Evolutionary conservation across 176 grass and related monocot genomes (phyloP).

Genomic region (Tillandsia leiboldiana): DNA sequence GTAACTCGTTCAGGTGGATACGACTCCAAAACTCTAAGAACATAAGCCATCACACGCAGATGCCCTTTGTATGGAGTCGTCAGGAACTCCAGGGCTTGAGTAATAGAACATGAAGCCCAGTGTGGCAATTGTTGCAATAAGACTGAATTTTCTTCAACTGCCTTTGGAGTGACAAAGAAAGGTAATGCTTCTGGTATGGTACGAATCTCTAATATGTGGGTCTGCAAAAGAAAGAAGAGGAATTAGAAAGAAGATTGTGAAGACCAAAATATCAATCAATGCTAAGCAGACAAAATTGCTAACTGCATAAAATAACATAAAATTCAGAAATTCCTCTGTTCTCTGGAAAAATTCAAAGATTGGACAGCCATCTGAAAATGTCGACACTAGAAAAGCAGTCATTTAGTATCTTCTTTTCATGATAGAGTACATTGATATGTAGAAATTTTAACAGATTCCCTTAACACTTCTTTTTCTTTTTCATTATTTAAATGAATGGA

Average conservation of each 20-base stretch:
- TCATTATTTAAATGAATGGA: too few relatives aligned
- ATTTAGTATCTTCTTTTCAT: too few relatives aligned
- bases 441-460: too few relatives aligned
- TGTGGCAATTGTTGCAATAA: slow-evolving; percentile 92
- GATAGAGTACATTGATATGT: too few relatives aligned
- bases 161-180: slow-evolving; percentile 96
- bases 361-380: too few relatives aligned
- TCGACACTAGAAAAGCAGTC: too few relatives aligned
- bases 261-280: not conserved
- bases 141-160: slow-evolving; percentile 86
- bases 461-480: too few relatives aligned
- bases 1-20: slow-evolving; percentile 90
- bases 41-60: slow-evolving; percentile 94
- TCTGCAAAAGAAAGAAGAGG: slow-evolving; percentile 25
- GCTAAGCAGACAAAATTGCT: too few relatives aligned
- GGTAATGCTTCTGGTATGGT: slow-evolving; percentile 93
- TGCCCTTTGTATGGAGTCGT: slow-evolving; percentile 96
- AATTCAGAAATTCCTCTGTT: too few relatives aligned
- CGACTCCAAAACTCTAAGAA: slow-evolving; percentile 95
- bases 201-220: slow-evolving; percentile 71
- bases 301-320: too few relatives aligned
- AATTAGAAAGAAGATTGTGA: not conserved
- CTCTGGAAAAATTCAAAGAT: too few relatives aligned
- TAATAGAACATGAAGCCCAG: slow-evolving; percentile 94
- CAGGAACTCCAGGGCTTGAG: slow-evolving; percentile 92